Conservation (phyloP, 164 flowering plant genomes). For the Echeveria elegans region DNA sequence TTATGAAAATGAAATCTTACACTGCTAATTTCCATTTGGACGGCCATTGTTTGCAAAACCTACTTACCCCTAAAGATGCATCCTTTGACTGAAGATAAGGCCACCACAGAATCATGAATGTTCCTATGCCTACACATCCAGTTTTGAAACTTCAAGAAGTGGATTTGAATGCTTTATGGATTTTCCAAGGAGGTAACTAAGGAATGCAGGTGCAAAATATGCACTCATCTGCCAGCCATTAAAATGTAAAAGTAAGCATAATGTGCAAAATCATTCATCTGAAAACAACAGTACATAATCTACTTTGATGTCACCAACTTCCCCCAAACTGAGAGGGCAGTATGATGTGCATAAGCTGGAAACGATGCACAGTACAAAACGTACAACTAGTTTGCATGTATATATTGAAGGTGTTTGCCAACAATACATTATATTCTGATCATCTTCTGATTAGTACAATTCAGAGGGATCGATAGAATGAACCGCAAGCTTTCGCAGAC, state of each 20-base stretch:
- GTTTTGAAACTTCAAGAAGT: constrained; percentile 53
- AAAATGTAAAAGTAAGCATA: background rate
- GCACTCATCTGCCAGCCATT: constrained; percentile 70
- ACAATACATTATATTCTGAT: background rate
- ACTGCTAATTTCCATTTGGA: background rate
- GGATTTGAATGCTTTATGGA: constrained; percentile 57
- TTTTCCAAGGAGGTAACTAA: constrained; percentile 75
- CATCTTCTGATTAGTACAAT: background rate
- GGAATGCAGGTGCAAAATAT: constrained; percentile 94
- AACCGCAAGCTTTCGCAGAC: background rate
- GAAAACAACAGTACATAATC: background rate
- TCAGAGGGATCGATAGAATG: background rate
- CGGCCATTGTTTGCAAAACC: background rate
- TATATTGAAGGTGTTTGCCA: background rate
- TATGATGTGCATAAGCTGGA: background rate
- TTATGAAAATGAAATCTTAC: background rate
- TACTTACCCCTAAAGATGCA: constrained; percentile 45
- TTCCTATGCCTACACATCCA: constrained; percentile 63
- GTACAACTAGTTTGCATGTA: too few relatives aligned
- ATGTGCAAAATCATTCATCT: background rate
- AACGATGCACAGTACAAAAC: too few relatives aligned
- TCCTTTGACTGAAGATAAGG: constrained; percentile 72
- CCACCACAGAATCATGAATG: constrained; percentile 82
- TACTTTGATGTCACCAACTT: background rate
- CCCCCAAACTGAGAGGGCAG: background rate